phyloP scores from a whole-genome alignment of 2,329 filamentous ascomycete species.

The Fusarium sp. region DNA sequence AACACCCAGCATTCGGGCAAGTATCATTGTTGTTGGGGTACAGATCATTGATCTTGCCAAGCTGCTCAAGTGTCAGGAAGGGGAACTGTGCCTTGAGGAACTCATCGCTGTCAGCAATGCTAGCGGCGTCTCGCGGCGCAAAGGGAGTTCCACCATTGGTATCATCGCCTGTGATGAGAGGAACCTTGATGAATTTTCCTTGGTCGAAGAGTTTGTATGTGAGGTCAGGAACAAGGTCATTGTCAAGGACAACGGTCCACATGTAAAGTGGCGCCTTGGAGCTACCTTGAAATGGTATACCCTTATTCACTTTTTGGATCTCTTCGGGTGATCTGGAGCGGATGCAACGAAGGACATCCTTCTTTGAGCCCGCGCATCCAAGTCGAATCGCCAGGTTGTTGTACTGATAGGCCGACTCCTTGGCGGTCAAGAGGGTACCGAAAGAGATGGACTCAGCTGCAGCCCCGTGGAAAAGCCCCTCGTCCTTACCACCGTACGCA shows the following conservation, averaged over 20 bases:
- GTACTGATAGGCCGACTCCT: conserved; percentile 65
- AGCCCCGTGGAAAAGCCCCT: conserved; percentile 63
- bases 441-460: conserved; percentile 66
- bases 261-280: conserved; percentile 60
- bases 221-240: conserved; percentile 62
- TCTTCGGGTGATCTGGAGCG: conserved; percentile 56
- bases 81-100: conserved; percentile 54
- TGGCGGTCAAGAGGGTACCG: conserved; percentile 59
- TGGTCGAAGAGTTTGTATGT: conserved; percentile 62
- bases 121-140: conserved; percentile 49
- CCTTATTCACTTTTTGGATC: conserved; percentile 58
- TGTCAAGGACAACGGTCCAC: conserved; percentile 68
- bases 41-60: conserved; percentile 51
- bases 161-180: conserved; percentile 61
- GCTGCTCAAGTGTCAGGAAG: conserved; percentile 48
- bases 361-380: conserved; percentile 52
- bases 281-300: conserved; percentile 51
- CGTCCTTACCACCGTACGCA: conserved; percentile 63
- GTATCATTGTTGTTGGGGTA: conserved; percentile 54
- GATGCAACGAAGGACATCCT: conserved; percentile 60
- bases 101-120: conserved; percentile 49
- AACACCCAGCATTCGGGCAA: conserved; percentile 51
- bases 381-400: conserved; percentile 60
- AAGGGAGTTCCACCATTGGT: conserved; percentile 56
- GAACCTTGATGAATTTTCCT: conserved; percentile 66